Evolutionary conservation across 768 basidiomycete genomes (phyloP).

Genomic region (Obba rivulosa): DNA sequence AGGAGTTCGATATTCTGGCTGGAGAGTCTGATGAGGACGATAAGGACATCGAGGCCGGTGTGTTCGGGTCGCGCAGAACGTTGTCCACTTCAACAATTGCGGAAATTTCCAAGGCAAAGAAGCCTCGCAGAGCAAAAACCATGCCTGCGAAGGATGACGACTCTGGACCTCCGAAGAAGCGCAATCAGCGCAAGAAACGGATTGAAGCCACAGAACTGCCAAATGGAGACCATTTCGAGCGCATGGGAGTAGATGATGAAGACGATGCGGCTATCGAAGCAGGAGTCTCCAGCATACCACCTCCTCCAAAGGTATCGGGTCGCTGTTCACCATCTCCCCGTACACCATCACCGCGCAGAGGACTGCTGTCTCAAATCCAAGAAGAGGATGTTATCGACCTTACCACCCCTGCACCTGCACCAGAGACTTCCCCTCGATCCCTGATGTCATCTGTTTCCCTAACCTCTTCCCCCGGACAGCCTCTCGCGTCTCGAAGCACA

Average conservation of each 20-base stretch:
- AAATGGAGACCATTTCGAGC: constrained; percentile 38
- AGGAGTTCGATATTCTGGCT: constrained; percentile 43
- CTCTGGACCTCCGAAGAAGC: background rate
- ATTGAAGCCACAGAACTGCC: constrained; percentile 8
- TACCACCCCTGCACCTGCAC: constrained; percentile 21
- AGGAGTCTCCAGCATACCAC: constrained; percentile 24
- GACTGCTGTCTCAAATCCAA: background rate
- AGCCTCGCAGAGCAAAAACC: constrained; percentile 37
- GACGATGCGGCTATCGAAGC: constrained; percentile 53
- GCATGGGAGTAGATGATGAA: constrained; percentile 44
- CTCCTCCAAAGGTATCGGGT: background rate
- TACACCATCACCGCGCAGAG: constrained; percentile 1
- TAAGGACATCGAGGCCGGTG: constrained; percentile 56
- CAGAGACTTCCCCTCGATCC: constrained; percentile 3
- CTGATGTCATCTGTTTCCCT: background rate
- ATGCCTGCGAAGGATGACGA: constrained; percentile 10
- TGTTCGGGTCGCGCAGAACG: constrained; percentile 45
- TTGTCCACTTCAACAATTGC: constrained; percentile 39
- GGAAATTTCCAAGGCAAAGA: constrained; percentile 23
- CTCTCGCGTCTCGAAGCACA: constrained; percentile 5
- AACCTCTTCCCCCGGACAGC: constrained; percentile 11
- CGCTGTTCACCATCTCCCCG: background rate
- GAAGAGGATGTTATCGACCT: constrained; percentile 26
- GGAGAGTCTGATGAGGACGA: constrained; percentile 67
- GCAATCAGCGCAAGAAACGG: constrained; percentile 2